Percentiles rank a stretch among this genome's conserved stretches.
Conservation (phyloP, 805 yeast species). For the Metschnikowia arizonensis region DNA sequence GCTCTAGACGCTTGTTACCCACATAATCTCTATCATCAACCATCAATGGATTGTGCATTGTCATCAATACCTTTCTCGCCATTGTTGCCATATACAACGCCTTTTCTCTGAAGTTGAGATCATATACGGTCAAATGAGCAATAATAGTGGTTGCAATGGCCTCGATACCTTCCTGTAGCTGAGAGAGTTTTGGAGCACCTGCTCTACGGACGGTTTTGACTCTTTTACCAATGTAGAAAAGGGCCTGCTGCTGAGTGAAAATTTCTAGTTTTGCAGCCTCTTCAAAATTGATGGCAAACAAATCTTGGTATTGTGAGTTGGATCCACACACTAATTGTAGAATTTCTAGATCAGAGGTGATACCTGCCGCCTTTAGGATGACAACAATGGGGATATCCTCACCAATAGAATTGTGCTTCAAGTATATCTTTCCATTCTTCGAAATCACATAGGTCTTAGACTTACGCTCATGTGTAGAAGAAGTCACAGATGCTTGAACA, state of each 20-base stretch:
- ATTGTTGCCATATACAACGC: conserved; percentile 92
- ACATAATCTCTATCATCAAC: conserved; percentile 99
- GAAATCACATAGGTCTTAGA: conserved; percentile 95
- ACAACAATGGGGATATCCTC: conserved; percentile 95
- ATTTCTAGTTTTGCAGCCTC: conserved; percentile 84
- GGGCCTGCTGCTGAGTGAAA: conserved; percentile 89
- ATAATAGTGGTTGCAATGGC: conserved; percentile 94
- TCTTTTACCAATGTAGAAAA: conserved; percentile 83
- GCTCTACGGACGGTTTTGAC: conserved; percentile 90
- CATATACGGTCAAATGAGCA: conserved; percentile 86
- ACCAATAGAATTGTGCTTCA: conserved; percentile 91
- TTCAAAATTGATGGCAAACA: conserved; percentile 89
- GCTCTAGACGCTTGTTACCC: conserved; percentile 93
- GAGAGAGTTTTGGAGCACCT: conserved; percentile 72
- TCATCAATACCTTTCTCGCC: conserved; percentile 95
- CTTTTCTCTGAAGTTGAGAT: conserved; percentile 86
- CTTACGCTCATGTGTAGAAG: conserved; percentile 96
- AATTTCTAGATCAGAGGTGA: conserved; percentile 86
- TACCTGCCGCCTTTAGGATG: conserved; percentile 91
- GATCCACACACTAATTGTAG: conserved; percentile 92
- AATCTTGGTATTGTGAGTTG: conserved; percentile 82
- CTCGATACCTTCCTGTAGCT: conserved; percentile 92
- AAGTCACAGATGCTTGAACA: conserved; percentile 96
- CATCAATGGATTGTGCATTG: conserved; percentile 88
- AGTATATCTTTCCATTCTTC: conserved; percentile 80